Evolutionary conservation across 2,329 filamentous ascomycete genomes (phyloP).

Genomic region (Aspergillus versicolor): DNA sequence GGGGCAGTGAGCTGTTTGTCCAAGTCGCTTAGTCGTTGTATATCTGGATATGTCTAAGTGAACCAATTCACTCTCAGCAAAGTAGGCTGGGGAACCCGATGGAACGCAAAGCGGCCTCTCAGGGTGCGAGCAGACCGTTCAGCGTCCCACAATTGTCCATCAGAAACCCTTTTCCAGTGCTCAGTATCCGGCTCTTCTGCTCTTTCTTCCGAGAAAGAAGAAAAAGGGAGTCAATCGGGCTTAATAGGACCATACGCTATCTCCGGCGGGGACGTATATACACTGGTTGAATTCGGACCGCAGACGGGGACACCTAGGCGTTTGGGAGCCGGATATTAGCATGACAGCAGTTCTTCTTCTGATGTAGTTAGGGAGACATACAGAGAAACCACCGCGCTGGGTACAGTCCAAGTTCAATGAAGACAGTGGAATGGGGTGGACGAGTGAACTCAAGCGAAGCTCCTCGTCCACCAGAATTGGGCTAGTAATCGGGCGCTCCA

Average conservation of each 20-base stretch:
- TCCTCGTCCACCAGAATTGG: background rate
- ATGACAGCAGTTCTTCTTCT: background rate
- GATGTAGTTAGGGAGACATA: background rate
- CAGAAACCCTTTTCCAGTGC: conserved; percentile 24
- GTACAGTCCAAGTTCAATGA: conserved; percentile 4
- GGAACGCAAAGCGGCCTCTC: conserved; percentile 55
- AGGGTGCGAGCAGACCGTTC: conserved; percentile 49
- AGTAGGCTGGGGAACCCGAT: conserved; percentile 49
- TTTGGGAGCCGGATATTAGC: background rate
- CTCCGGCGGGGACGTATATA: background rate
- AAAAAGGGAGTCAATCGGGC: background rate
- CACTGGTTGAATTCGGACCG: conserved; percentile 1
- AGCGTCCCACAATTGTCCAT: conserved; percentile 51
- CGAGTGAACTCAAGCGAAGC: background rate
- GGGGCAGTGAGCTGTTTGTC: conserved; percentile 20
- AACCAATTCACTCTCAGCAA: conserved; percentile 6
- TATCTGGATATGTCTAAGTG: background rate
- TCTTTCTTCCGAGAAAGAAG: conserved; percentile 1
- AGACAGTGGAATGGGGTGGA: background rate
- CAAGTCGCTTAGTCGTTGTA: conserved; percentile 14
- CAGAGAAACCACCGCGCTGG: conserved; percentile 1
- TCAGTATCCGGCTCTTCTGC: background rate
- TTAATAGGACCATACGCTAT: background rate
- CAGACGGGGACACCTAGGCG: background rate
- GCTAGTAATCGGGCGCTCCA: background rate